Base-by-base conservation (phyloP, 495 filamentous ascomycete species). In the Penicillium pulvis region DNA sequence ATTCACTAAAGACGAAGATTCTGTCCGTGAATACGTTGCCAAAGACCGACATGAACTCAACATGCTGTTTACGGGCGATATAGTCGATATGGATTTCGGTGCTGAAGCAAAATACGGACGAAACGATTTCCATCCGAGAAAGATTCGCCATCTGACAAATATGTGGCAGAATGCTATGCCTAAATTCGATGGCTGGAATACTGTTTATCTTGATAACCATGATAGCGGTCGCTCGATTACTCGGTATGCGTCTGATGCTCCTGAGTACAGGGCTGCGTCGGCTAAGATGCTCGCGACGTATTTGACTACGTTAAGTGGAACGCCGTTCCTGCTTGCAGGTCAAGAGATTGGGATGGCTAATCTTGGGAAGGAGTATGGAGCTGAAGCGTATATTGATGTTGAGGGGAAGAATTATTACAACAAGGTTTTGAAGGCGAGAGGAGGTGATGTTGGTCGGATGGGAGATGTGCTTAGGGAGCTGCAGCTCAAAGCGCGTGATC, bases 341-440 rank as follows among this genome's bases (percentile, higher is more conserved):
- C 83, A 90, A 59, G 86, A 90, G 57, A 75, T 89, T 28, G 87
- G 86, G 2, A 87, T 89, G 84, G 76, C 75, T 47, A 88, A 89
- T 56, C 74, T 84, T 30, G 84, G 85, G 0, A 64, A 65, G 28
- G 56, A 75, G n/a, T 87, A 83, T 81, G 65, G 61, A 0, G 78
- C 82, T 14, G 78, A 80, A 19, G 77, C 85, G 41, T 87, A 83
- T 67, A 80, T 83, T 42, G 87, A 89, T 63, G 74, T 88, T 24
- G 86, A 87, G 55, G 76, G 77, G 7, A 62, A 76, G 14, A 85
- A 82, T 58, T 83, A 80, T 49, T 85, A 79, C 62, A 70, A 75
- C 45, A 68, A 74, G 64, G 60, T 60, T 28, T 46, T 61, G 42
- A 52, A 60, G 12, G 35, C 64, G 4, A 30, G 64, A 20, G 62